phyloP scores from a whole-genome alignment of 805 yeast species.

The Wickerhamiella bombiphila region DNA sequence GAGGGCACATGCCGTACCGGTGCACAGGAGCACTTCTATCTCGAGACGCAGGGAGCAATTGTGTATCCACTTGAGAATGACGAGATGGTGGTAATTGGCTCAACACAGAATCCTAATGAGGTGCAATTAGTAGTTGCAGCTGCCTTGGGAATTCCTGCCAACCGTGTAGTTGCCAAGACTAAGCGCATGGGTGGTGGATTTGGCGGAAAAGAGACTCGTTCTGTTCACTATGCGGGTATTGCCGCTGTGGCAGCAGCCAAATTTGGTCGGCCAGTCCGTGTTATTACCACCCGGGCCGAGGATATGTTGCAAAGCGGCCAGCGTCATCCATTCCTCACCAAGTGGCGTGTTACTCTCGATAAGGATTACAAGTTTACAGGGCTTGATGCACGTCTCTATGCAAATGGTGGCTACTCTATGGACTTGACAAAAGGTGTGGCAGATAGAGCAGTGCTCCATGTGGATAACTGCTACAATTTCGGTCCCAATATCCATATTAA shows the following conservation, averaged over 20 bases:
- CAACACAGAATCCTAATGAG: constrained; percentile 34
- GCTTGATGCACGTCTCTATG: constrained; percentile 27
- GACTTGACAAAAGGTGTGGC: constrained; percentile 36
- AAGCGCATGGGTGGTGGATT: constrained; percentile 38
- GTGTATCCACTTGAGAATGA: constrained; percentile 33
- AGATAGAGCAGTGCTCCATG: constrained; percentile 33
- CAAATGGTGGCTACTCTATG: constrained; percentile 37
- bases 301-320: constrained; percentile 35
- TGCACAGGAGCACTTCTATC: constrained; percentile 36
- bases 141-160: constrained; percentile 30
- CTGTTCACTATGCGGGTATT: constrained; percentile 27
- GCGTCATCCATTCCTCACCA: constrained; percentile 33
- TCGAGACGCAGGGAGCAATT: constrained; percentile 33
- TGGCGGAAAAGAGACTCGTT: constrained; percentile 35
- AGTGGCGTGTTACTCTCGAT: constrained; percentile 32
- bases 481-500: constrained; percentile 27
- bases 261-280: constrained; percentile 30
- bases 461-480: constrained; percentile 31
- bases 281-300: constrained; percentile 29
- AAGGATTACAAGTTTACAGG: constrained; percentile 30
- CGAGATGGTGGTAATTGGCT: constrained; percentile 31
- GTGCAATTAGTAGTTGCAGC: constrained; percentile 31
- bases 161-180: constrained; percentile 28
- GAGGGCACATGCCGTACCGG: constrained; percentile 30
- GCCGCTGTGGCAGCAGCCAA: constrained; percentile 32